Conservation (phyloP, 257 asterid genomes). For the Solanum tacnaense region DNA sequence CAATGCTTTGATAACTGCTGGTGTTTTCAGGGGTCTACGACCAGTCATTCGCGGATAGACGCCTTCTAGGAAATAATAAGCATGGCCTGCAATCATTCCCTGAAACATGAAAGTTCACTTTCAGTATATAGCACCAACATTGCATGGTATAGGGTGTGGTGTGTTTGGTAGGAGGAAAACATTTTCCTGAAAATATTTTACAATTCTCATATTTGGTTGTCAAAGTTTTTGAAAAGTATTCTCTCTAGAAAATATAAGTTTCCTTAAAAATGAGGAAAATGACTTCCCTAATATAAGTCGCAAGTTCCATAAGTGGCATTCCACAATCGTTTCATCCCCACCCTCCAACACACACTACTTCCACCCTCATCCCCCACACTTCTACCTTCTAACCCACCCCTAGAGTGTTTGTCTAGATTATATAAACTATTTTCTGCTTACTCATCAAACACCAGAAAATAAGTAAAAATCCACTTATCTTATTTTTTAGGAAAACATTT, state of each 20-base stretch:
- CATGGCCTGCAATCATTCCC: slow-evolving; percentile 98
- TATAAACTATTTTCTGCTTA: background rate
- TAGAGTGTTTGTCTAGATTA: background rate
- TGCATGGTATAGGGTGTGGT: background rate
- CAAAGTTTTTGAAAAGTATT: background rate
- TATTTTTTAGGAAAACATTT: background rate
- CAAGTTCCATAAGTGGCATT: background rate
- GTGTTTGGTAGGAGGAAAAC: background rate
- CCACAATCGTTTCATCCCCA: background rate
- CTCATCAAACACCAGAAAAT: background rate
- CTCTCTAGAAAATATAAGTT: background rate
- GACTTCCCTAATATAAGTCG: background rate
- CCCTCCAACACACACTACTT: background rate
- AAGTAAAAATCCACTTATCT: background rate
- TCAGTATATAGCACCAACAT: background rate
- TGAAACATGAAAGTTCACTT: slow-evolving; percentile 20
- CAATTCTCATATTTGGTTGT: background rate
- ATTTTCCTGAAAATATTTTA: background rate
- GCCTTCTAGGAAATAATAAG: slow-evolving; percentile 85
- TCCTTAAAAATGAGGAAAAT: background rate
- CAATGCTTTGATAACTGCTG: slow-evolving; percentile 49
- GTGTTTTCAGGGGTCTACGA: slow-evolving; percentile 84
- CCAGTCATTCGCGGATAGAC: slow-evolving; percentile 93
- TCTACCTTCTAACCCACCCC: background rate
- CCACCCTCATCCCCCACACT: background rate